Evolutionary conservation across 257 asterid species (phyloP).

Genomic region (Solanum appendiculatum): DNA sequence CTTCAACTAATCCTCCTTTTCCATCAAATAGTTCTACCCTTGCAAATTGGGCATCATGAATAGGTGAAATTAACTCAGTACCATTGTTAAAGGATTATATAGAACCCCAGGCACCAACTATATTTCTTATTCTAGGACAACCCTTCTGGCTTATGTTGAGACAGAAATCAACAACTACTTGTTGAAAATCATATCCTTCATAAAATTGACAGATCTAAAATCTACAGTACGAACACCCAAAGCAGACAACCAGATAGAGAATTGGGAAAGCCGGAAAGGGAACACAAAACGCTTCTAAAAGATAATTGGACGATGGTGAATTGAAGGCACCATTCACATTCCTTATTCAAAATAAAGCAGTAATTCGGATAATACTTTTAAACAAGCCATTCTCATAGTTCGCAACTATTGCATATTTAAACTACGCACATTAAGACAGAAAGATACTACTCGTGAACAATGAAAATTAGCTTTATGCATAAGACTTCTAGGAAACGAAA

Average conservation of each 20-base stretch:
- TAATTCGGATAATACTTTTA: neutral
- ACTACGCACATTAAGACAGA: neutral
- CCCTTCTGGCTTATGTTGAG: neutral
- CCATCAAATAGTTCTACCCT: conserved; percentile 97
- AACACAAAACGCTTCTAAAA: neutral
- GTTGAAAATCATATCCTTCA: neutral
- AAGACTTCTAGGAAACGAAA: neutral
- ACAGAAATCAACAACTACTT: neutral
- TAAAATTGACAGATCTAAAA: neutral
- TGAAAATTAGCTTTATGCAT: neutral
- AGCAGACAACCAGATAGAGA: neutral
- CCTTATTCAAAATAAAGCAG: neutral
- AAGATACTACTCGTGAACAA: neutral
- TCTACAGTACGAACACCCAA: neutral
- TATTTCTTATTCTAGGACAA: neutral
- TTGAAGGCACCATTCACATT: neutral
- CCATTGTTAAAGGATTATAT: neutral
- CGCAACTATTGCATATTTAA: neutral
- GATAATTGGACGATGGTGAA: neutral
- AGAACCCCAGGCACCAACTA: neutral
- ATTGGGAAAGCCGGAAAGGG: neutral
- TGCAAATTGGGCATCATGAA: conserved; percentile 18
- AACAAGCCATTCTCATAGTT: neutral
- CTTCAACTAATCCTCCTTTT: conserved; percentile 81
- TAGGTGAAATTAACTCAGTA: neutral